Base-by-base conservation (phyloP, 345 rosid genomes). In the Mangifera indica region DNA sequence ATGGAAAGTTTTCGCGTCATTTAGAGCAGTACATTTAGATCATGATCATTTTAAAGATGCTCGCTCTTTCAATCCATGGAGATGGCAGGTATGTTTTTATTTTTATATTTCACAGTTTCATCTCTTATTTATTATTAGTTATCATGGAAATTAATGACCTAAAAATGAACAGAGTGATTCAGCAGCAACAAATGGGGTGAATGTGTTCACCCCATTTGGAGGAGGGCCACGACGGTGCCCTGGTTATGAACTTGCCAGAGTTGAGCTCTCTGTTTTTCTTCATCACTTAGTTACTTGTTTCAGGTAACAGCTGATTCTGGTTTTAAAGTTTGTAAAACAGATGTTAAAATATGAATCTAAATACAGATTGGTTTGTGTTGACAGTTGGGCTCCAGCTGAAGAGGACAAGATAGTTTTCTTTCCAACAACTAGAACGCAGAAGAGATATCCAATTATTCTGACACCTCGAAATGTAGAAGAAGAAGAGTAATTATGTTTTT, bases 11-110 rank as follows among this genome's bases (percentile, higher is more conserved):
- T 96, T 93, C 71, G 91, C 97, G 44, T 96, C 99, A 1, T 96
- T 96, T 76, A 86, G 97, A 57, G 99, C 93, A 5, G 98, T 92
- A 21, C 99, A 96, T 83, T 79, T 93, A 61, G 89, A 93, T 72
- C 89, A 79, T 5, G 88, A 87, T 49, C 84, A 88, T 69, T 96
- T 93, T 82, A 84, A 89, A 77, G 96, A 96, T 7, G 97, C 99
- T 78, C 91, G 98, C 3, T 82, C 93, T 65, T 96, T 96, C 77
- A 88, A 93, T 71, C 99, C 99, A 18, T 96, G 99, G 99, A 85
- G 91, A 82, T 91, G 91, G 96, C 90, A 88, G 95, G 90, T 84
- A 62, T 18, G 15, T 17, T 52, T 60, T 45, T 60, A 20, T 10
- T 49, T 15, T 1, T 22, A 8, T 15, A 34, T 4, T 45, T 22